A percentile compares a stretch with the other conserved stretches of the same genome.
These are phyloP conservation scores for Thelonectria rubi DNA, from an alignment of 2,329 filamentous ascomycete genomes.

Conservation along the genomic window DNA sequence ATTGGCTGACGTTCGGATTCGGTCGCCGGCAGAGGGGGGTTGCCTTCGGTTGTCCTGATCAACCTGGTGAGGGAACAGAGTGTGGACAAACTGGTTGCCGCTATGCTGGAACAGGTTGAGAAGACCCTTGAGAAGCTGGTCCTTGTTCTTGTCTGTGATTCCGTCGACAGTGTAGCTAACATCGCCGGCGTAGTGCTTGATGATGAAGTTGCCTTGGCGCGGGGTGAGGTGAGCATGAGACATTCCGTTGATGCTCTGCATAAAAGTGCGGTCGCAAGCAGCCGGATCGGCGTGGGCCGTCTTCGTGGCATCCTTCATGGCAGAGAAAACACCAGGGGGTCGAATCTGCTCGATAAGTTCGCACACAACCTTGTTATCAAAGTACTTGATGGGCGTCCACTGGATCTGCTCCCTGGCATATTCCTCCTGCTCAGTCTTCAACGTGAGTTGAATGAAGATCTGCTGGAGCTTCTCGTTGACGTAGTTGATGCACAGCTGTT, in stretches of 20 bases:
- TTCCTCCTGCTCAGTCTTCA: conserved; percentile 97
- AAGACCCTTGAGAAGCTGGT: conserved; percentile 93
- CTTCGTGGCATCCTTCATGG: conserved; percentile 96
- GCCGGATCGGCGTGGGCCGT: conserved; percentile 96
- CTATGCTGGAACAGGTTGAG: conserved; percentile 87
- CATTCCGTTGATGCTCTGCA: conserved; percentile 90
- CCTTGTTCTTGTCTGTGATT: conserved; percentile 99
- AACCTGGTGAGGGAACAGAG: conserved; percentile 89
- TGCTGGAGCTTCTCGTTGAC: conserved; percentile 99
- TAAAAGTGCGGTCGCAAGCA: conserved; percentile 95
- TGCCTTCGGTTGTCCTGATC: conserved; percentile 95
- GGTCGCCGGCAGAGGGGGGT: conserved; percentile 93
- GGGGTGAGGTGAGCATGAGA: conserved; percentile 91
- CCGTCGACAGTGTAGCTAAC: conserved; percentile 94
- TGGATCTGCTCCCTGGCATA: conserved; percentile 96
- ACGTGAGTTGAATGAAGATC: conserved; percentile 96
- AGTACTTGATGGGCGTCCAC: conserved; percentile 99
- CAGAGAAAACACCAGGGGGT: conserved; percentile 92
- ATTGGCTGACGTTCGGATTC: conserved; percentile 94
- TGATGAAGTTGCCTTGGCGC: conserved; percentile 94
- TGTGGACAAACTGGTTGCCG: conserved; percentile 85
- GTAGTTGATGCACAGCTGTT: conserved; percentile 99
- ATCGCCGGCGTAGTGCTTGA: conserved; percentile 98
- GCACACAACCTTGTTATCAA: conserved; percentile 99
- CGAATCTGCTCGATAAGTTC: conserved; percentile 93